Percentiles rank a stretch among this genome's conserved stretches.
phyloP scores from a whole-genome alignment of 192 early-diverging fungal genomes.

The Coemansia sp. region DNA sequence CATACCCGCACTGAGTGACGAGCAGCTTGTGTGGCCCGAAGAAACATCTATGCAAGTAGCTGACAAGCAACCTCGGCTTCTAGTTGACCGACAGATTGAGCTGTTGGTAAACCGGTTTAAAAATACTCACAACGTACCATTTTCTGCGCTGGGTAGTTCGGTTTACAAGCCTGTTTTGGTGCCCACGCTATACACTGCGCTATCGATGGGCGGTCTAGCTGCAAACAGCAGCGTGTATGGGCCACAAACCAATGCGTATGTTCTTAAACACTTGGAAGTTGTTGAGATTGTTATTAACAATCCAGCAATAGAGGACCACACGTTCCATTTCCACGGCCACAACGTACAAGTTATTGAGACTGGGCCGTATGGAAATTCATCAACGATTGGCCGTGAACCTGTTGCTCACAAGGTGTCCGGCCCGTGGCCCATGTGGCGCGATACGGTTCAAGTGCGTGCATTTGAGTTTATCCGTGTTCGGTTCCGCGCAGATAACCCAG shows the following conservation, averaged over 20 bases:
- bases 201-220: no score
- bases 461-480: conserved; percentile 63
- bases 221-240: no score
- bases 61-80: conserved; percentile 8
- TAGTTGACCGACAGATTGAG: conserved; percentile 5
- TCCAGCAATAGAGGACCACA: not conserved
- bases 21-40: conserved; percentile 10
- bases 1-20: not conserved
- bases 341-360: no score
- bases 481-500: conserved; percentile 52
- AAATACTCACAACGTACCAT: not conserved
- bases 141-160: not conserved
- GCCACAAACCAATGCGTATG: conserved; percentile 37
- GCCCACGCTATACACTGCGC: no score
- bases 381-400: conserved; percentile 32
- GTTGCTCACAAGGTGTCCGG: not conserved
- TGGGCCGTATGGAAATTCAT: conserved; percentile 42
- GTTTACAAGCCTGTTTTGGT: not conserved
- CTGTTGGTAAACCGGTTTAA: not conserved
- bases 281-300: conserved; percentile 71
- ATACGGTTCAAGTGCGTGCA: conserved; percentile 63
- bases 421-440: conserved; percentile 55
- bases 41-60: conserved; percentile 14
- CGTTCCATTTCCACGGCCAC: no score
- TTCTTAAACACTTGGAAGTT: conserved; percentile 61